These are phyloP conservation scores for Russula emetica DNA, from an alignment of 768 basidiomycete genomes.

Conservation along the genomic window DNA sequence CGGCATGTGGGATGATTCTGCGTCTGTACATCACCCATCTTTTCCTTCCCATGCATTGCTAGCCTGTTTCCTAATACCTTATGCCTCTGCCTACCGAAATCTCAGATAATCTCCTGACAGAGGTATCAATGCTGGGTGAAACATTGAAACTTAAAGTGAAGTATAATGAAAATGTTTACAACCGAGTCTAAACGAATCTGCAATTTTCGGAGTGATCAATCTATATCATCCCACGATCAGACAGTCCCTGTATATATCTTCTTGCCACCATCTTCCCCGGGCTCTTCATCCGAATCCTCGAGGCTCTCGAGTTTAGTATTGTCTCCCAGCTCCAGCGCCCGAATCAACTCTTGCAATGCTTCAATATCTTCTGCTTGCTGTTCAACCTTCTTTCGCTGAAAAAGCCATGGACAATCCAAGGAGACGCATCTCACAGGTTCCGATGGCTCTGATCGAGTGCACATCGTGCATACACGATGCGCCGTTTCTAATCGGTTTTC, in stretches of 20 bases:
- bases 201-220: too few species aligned
- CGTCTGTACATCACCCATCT: background rate
- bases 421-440: slow-evolving; percentile 43
- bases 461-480: slow-evolving; percentile 41
- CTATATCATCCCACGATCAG: slow-evolving; percentile 2
- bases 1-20: background rate
- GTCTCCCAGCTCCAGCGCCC: slow-evolving; percentile 16
- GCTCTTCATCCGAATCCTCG: background rate
- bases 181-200: background rate
- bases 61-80: background rate
- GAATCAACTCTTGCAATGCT: slow-evolving; percentile 17
- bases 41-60: background rate
- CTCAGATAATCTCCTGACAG: background rate
- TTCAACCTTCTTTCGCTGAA: slow-evolving; percentile 35
- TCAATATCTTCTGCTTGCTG: slow-evolving; percentile 25
- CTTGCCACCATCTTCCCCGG: background rate
- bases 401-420: slow-evolving; percentile 46
- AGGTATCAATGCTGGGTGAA: background rate
- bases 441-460: slow-evolving; percentile 34
- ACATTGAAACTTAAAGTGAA: background rate
- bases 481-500: slow-evolving; percentile 34
- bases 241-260: background rate
- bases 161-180: background rate
- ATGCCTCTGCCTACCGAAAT: background rate
- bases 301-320: slow-evolving; percentile 10